Evolutionary conservation across 1,284 basidiomycete species (phyloP).

Genomic region (Pascua guehoae): DNA sequence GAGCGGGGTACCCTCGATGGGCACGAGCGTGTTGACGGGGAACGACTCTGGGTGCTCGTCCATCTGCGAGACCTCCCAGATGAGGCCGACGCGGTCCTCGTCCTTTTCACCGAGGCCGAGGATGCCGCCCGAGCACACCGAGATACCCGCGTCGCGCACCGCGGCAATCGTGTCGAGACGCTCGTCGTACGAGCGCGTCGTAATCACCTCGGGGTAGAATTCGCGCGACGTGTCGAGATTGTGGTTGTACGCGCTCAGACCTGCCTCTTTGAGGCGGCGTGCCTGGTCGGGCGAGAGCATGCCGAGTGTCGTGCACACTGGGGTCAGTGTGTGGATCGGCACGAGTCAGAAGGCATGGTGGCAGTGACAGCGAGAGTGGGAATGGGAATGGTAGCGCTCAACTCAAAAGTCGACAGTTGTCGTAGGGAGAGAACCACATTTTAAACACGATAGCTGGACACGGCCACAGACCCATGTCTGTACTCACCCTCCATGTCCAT

Average conservation of each 20-base stretch:
- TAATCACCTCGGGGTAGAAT: slow-evolving; percentile 94
- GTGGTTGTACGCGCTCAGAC: slow-evolving; percentile 93
- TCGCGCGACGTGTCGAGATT: slow-evolving; percentile 97
- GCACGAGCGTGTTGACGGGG: slow-evolving; percentile 89
- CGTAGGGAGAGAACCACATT: too few species aligned
- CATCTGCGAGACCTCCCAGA: slow-evolving; percentile 83
- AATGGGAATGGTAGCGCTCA: too few species aligned
- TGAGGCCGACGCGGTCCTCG: slow-evolving; percentile 85
- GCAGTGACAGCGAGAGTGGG: too few species aligned
- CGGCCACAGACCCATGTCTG: neutral
- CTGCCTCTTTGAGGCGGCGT: slow-evolving; percentile 86
- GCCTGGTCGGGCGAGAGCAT: slow-evolving; percentile 96
- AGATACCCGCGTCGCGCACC: slow-evolving; percentile 91
- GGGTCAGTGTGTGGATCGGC: neutral
- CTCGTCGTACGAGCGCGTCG: slow-evolving; percentile 91
- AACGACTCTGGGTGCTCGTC: slow-evolving; percentile 91
- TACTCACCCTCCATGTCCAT: slow-evolving; percentile 76
- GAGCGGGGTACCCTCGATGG: slow-evolving; percentile 59
- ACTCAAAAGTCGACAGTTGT: too few species aligned
- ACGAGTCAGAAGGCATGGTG: neutral
- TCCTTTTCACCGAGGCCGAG: slow-evolving; percentile 90
- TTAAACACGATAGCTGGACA: neutral
- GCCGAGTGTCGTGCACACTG: slow-evolving; percentile 93
- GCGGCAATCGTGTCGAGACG: slow-evolving; percentile 82
- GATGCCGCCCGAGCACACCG: slow-evolving; percentile 95